A percentile compares a stretch with the other conserved stretches of the same genome.
phyloP scores from a whole-genome alignment of 1,284 basidiomycete genomes.

The Schizophyllum amplum region DNA sequence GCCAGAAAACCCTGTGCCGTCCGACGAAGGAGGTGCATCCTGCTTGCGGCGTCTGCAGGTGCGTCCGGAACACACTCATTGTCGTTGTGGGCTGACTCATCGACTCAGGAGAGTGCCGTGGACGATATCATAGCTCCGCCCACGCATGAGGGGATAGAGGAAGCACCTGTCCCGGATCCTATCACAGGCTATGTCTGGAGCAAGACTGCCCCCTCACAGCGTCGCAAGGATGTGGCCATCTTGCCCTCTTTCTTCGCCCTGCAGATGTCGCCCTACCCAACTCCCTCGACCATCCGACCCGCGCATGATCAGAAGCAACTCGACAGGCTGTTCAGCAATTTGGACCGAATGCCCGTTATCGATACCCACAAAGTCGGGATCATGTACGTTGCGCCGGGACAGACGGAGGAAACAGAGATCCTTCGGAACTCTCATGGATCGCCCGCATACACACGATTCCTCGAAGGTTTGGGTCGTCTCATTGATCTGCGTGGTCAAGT shows the following conservation, averaged over 20 bases:
- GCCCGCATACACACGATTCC: slow-evolving; percentile 88
- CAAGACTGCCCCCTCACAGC: slow-evolving; percentile 75
- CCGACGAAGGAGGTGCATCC: slow-evolving; percentile 10
- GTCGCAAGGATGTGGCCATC: slow-evolving; percentile 77
- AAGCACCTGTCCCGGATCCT: slow-evolving; percentile 42
- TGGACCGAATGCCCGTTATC: slow-evolving; percentile 90
- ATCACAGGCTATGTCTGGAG: slow-evolving; percentile 83
- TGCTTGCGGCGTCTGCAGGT: not conserved
- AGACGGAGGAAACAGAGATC: slow-evolving; percentile 81
- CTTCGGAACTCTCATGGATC: slow-evolving; percentile 90
- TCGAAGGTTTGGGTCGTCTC: slow-evolving; percentile 83
- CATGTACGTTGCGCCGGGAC: slow-evolving; percentile 91
- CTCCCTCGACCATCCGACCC: slow-evolving; percentile 19
- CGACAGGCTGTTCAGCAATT: slow-evolving; percentile 52
- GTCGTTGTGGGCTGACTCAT: not conserved
- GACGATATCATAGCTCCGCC: slow-evolving; percentile 19
- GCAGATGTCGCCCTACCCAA: slow-evolving; percentile 80
- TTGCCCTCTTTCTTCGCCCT: slow-evolving; percentile 86
- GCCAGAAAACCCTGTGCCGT: slow-evolving; percentile 18
- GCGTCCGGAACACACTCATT: not conserved
- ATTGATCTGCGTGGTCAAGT: slow-evolving; percentile 87
- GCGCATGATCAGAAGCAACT: slow-evolving; percentile 18
- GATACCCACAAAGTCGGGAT: slow-evolving; percentile 98
- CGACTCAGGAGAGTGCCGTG: slow-evolving; percentile 17
- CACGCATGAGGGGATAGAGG: slow-evolving; percentile 13